A percentile compares a stretch with the other conserved stretches of the same genome.
phyloP scores from a whole-genome alignment of 192 early-diverging fungal genomes.

The Podila epicladia region DNA sequence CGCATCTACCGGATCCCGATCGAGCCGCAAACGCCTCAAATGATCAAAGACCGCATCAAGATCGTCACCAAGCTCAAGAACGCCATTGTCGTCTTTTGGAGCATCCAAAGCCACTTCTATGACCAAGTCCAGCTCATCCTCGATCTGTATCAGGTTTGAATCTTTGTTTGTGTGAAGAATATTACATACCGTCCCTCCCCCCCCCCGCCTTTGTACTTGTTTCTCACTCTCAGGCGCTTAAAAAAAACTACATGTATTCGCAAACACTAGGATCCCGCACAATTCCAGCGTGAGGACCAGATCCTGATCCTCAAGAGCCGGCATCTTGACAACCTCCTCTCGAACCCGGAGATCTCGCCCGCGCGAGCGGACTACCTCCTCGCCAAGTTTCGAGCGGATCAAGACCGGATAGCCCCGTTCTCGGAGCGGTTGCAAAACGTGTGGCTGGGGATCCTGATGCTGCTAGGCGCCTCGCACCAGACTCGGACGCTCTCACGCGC shows the following conservation, averaged over 20 bases:
- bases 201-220: neutral
- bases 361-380: neutral
- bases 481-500: neutral
- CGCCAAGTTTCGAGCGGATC: slow-evolving; percentile 5
- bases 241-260: neutral
- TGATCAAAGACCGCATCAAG: neutral
- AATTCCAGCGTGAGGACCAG: slow-evolving; percentile 14
- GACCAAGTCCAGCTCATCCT: slow-evolving; percentile 2
- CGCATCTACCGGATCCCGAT: neutral
- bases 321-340: slow-evolving; percentile 33
- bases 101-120: neutral
- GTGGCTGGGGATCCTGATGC: slow-evolving; percentile 21
- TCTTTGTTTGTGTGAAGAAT: neutral
- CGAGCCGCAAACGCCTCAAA: neutral
- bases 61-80: neutral
- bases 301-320: slow-evolving; percentile 19
- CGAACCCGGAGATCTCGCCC: neutral
- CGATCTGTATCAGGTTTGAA: neutral
- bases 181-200: too few relatives aligned
- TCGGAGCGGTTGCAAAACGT: slow-evolving; percentile 23
- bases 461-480: slow-evolving; percentile 4
- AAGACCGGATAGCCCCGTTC: slow-evolving; percentile 4
- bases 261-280: slow-evolving; percentile 11
- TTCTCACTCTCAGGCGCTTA: neutral
- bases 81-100: neutral